phyloP scores from a whole-genome alignment of 2,329 filamentous ascomycete genomes.

The Dothideomycetes sp. region DNA sequence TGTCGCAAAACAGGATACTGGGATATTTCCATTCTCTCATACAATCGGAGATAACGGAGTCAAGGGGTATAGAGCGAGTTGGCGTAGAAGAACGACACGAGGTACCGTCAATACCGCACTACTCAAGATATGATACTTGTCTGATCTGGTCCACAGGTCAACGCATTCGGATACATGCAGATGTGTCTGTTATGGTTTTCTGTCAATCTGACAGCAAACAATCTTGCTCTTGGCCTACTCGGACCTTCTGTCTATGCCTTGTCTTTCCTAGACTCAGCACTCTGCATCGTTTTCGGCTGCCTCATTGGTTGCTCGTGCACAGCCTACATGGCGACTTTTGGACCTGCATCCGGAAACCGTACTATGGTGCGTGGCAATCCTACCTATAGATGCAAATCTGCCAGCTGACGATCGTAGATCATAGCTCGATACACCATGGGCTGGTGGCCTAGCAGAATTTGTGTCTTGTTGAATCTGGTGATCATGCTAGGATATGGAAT shows the following conservation, averaged over 20 bases:
- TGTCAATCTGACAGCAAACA: slow-evolving; percentile 19
- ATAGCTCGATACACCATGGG: slow-evolving; percentile 43
- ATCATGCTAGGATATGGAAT: slow-evolving; percentile 47
- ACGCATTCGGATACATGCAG: slow-evolving; percentile 10
- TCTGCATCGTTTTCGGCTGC: slow-evolving; percentile 36
- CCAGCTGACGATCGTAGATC: slow-evolving; percentile 16
- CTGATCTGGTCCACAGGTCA: too few species aligned
- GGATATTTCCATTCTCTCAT: not conserved
- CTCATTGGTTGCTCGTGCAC: slow-evolving; percentile 32
- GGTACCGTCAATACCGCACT: not conserved
- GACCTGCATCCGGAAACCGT: slow-evolving; percentile 40
- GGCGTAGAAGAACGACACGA: not conserved
- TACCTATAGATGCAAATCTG: not conserved
- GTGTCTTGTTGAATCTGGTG: slow-evolving; percentile 42
- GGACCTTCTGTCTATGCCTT: slow-evolving; percentile 28
- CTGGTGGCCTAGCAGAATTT: slow-evolving; percentile 45
- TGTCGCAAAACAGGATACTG: not conserved
- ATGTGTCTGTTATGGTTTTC: slow-evolving; percentile 13
- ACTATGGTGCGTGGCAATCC: slow-evolving; percentile 27
- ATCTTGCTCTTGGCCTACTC: slow-evolving; percentile 30
- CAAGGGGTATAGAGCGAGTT: not conserved
- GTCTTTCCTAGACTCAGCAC: slow-evolving; percentile 32
- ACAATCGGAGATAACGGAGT: not conserved
- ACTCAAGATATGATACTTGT: not conserved
- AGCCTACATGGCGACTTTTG: slow-evolving; percentile 40